These are phyloP conservation scores for Torulaspora quercuum DNA, from an alignment of 805 yeast species.

Conservation along the genomic window DNA sequence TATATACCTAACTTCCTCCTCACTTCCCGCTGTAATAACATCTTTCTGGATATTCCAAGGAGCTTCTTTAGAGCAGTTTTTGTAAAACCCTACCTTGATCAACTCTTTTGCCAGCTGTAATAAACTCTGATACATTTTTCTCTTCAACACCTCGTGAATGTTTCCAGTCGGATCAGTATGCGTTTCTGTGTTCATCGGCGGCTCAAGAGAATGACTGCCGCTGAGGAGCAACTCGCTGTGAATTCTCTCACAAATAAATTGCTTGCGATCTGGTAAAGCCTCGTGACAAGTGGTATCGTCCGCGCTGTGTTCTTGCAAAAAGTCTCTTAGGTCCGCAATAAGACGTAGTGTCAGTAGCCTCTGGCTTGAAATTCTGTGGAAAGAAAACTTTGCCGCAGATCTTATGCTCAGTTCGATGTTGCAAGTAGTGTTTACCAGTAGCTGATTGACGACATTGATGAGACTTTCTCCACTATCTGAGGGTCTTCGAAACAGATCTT, in stretches of 20 bases:
- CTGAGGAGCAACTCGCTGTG: too few relatives aligned
- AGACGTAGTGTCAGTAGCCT: constrained; percentile 56
- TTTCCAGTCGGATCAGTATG: background rate
- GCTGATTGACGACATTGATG: constrained; percentile 27
- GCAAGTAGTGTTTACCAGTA: constrained; percentile 55
- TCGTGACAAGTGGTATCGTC: background rate
- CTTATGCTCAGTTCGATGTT: constrained; percentile 64
- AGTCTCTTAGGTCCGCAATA: constrained; percentile 37
- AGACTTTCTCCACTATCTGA: constrained; percentile 9
- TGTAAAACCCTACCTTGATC: constrained; percentile 12
- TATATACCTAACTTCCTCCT: constrained; percentile 5
- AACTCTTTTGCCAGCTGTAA: constrained; percentile 13
- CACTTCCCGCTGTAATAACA: background rate
- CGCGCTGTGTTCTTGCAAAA: constrained; percentile 1
- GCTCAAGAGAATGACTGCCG: too few relatives aligned
- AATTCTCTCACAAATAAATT: too few relatives aligned
- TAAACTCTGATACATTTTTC: constrained; percentile 23
- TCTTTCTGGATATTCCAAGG: constrained; percentile 2
- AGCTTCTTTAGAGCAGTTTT: background rate
- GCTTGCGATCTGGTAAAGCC: background rate
- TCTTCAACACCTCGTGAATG: constrained; percentile 23
- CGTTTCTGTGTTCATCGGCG: background rate
- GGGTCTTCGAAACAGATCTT: constrained; percentile 13
- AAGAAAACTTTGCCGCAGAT: constrained; percentile 39
- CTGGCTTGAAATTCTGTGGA: constrained; percentile 61